These are phyloP conservation scores for Mariannaea sp. DNA, from an alignment of 2,329 filamentous ascomycete species.

Conservation along the genomic window DNA sequence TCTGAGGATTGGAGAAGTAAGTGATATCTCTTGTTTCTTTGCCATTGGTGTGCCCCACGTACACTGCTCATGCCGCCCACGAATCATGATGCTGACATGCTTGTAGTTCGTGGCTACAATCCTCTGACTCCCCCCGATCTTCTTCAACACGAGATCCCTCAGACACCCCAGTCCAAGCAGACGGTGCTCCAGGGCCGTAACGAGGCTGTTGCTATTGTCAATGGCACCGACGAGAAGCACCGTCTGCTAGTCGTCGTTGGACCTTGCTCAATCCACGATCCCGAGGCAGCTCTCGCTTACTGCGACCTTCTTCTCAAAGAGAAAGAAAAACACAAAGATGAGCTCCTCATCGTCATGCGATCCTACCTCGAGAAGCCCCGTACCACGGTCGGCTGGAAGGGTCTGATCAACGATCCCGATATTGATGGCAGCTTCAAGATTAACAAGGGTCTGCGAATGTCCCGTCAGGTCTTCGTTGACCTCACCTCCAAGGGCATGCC, in stretches of 20 bases:
- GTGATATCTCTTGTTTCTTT: conserved; percentile 38
- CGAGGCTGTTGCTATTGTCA: conserved; percentile 71
- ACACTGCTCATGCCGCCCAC: neutral
- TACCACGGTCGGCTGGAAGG: conserved; percentile 98
- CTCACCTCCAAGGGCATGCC: conserved; percentile 93
- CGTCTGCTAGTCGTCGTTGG: conserved; percentile 78
- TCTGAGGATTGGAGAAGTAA: conserved; percentile 85
- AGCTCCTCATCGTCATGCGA: conserved; percentile 95
- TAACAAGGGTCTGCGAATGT: conserved; percentile 90
- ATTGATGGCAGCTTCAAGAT: conserved; percentile 99
- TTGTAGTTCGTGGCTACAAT: conserved; percentile 84
- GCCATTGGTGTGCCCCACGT: neutral
- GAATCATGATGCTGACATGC: conserved; percentile 32
- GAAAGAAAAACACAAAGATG: conserved; percentile 86
- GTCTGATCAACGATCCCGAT: conserved; percentile 96
- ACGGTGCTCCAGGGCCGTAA: conserved; percentile 67
- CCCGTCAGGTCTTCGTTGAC: conserved; percentile 90
- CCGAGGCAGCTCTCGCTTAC: conserved; percentile 87
- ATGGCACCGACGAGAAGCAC: conserved; percentile 65
- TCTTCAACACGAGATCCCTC: conserved; percentile 88
- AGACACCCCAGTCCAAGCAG: conserved; percentile 59
- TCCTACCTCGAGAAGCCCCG: conserved; percentile 98
- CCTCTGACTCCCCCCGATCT: conserved; percentile 91
- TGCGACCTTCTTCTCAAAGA: conserved; percentile 80
- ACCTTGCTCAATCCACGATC: conserved; percentile 97